Base-by-base conservation (phyloP, 768 basidiomycete genomes). In the Gelatoporia subvermispora region DNA sequence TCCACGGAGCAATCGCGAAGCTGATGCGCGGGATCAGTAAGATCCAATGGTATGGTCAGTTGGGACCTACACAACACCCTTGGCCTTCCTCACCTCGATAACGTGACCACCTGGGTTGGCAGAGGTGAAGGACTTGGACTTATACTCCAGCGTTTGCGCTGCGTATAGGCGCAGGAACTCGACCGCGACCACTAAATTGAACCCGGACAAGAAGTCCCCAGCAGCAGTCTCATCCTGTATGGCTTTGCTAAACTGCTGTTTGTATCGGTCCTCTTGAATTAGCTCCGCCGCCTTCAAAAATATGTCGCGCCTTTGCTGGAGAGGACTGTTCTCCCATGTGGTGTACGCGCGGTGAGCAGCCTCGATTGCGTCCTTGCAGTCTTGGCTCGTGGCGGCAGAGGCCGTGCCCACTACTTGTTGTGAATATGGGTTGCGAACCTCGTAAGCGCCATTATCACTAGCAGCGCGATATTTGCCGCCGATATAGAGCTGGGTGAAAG, bases 61-160 rank as follows among this genome's bases (percentile, higher is more conserved):
- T 39, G 8, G 68, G 8, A 68, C 74, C 35, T 48, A 79, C 79
- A 77, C 60, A 11, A 78, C 79, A 3, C 80, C 81, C 54, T 71
- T 67, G 1, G 81, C 72, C 23, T 77, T 60, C 23, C 72, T 65
- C 47, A 75, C 71, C 17, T 70, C 64, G 17, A 73, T 61, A 3
- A 75, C 70, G 24, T 68, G 65, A 3, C 65, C 71, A 3, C 77
- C 79, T 0, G 76, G 74, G 0, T 73, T 43, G 2, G 47, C 50
- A 13, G 77, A 78, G 1, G 69, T 66, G 47, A 72, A 72, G 0
- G 68, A 66, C 43, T 75, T 69, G 8, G 77, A 79, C 34, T 63
- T 67, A 18, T 81, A 59, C 13, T 69, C 54, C 24, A 65, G 65
- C 3, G 70, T 54, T 45, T 71, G 53, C 3, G 62, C 61, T 13